Conservation (phyloP, 2,329 filamentous ascomycete genomes). For the Fusarium poae region DNA sequence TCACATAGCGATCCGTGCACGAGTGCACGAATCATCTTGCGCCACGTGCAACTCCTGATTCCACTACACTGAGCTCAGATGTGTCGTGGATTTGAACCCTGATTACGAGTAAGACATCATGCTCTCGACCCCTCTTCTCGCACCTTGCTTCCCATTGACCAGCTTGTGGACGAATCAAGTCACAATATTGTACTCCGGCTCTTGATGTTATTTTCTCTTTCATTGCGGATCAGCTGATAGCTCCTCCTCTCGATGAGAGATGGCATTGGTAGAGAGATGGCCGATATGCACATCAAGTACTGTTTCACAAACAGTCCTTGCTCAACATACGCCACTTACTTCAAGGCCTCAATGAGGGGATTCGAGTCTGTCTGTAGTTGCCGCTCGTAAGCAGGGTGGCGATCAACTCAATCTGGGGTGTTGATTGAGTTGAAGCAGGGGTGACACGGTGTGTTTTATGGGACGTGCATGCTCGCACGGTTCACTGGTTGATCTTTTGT, state of each 20-base stretch:
- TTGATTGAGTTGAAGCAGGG: no score
- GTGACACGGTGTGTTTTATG: no score
- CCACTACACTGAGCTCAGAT: no score
- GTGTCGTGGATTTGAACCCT: no score
- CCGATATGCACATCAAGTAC: background rate
- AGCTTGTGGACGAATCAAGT: slow-evolving; percentile 12
- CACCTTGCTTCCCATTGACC: slow-evolving; percentile 7
- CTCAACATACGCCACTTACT: slow-evolving; percentile 20
- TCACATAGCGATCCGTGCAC: no score
- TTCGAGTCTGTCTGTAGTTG: slow-evolving; percentile 2
- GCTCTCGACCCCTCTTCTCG: slow-evolving; percentile 5
- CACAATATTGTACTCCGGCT: background rate
- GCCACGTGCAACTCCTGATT: no score
- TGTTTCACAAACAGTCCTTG: slow-evolving; percentile 1
- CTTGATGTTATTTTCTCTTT: background rate
- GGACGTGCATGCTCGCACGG: no score
- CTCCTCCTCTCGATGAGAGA: background rate
- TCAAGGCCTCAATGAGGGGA: slow-evolving; percentile 11
- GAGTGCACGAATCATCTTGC: no score
- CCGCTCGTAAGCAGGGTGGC: no score
- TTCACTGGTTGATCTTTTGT: no score
- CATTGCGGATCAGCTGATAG: background rate
- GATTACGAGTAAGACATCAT: slow-evolving; percentile 21
- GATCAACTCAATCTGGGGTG: no score
- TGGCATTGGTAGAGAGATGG: slow-evolving; percentile 2